Conservation (phyloP, 2,329 filamentous ascomycete species). For the Cadophora sp. region DNA sequence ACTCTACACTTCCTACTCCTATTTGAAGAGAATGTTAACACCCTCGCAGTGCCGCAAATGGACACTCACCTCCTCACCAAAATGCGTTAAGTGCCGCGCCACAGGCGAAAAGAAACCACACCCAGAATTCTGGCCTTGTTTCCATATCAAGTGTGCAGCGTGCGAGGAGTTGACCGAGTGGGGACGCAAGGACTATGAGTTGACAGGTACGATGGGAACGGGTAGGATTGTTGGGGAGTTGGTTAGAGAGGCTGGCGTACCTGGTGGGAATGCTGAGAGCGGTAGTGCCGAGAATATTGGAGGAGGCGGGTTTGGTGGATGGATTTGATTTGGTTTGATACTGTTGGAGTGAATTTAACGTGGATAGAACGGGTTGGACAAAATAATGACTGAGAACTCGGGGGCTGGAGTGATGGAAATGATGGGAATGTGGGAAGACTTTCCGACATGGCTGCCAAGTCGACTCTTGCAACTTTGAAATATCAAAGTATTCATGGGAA, state of each 20-base stretch:
- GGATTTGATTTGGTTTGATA: neutral
- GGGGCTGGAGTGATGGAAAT: neutral
- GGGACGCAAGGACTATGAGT: neutral
- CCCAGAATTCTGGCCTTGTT: neutral
- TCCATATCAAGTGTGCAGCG: neutral
- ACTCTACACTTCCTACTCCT: neutral
- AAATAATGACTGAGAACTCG: neutral
- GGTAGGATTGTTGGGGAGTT: neutral
- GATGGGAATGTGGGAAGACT: neutral
- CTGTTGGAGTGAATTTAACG: neutral
- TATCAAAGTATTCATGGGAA: neutral
- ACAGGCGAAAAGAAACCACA: neutral
- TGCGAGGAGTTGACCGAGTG: conserved; percentile 3
- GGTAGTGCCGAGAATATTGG: neutral
- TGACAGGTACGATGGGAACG: neutral
- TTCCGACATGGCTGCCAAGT: neutral
- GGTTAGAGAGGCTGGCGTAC: neutral
- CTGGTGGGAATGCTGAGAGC: neutral
- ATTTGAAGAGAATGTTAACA: neutral
- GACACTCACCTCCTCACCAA: neutral
- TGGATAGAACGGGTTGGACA: neutral
- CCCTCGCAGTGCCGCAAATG: neutral
- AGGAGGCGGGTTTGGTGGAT: neutral
- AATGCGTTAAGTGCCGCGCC: neutral
- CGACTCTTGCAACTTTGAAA: neutral